Percentiles rank a stretch among this genome's conserved stretches.
phyloP scores from a whole-genome alignment of 164 flowering plant genomes.

The Piper betle region DNA sequence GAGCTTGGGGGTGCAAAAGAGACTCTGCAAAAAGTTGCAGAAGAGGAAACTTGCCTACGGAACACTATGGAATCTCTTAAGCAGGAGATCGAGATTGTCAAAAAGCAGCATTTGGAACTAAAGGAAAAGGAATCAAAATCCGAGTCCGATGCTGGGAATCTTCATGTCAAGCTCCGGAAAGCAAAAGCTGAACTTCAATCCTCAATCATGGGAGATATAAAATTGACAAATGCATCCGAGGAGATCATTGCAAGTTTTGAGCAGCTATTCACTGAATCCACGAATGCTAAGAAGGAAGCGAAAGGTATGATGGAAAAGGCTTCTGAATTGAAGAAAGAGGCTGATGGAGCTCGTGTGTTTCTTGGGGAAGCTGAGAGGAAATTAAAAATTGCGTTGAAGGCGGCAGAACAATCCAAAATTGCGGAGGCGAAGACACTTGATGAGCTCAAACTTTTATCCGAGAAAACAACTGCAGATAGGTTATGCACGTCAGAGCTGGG shows the following conservation, averaged over 20 bases:
- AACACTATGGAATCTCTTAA: constrained; percentile 56
- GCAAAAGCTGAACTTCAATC: constrained; percentile 62
- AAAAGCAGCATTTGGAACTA: constrained; percentile 57
- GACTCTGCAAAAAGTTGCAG: constrained; percentile 59
- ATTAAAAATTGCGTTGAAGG: constrained; percentile 40
- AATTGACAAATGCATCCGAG: constrained; percentile 44
- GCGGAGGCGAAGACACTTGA: constrained; percentile 58
- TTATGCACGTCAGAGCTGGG: constrained; percentile 60
- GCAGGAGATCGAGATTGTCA: constrained; percentile 58
- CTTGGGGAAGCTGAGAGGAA: constrained; percentile 54
- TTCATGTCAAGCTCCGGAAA: constrained; percentile 65
- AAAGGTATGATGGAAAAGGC: constrained; percentile 51
- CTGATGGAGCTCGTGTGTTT: constrained; percentile 29
- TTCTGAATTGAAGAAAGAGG: constrained; percentile 54
- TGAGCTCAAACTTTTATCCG: constrained; percentile 50
- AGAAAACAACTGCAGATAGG: constrained; percentile 50
- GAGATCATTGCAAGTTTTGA: constrained; percentile 53
- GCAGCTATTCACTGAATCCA: constrained; percentile 49
- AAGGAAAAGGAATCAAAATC: constrained; percentile 72
- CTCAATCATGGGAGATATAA: constrained; percentile 41
- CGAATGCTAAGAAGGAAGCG: constrained; percentile 42
- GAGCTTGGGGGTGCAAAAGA: constrained; percentile 79
- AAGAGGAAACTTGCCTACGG: constrained; percentile 55
- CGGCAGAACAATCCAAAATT: constrained; percentile 75
- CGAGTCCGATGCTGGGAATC: constrained; percentile 61